Base-by-base conservation (phyloP, 768 basidiomycete genomes). In the Lentinula guzmanii region DNA sequence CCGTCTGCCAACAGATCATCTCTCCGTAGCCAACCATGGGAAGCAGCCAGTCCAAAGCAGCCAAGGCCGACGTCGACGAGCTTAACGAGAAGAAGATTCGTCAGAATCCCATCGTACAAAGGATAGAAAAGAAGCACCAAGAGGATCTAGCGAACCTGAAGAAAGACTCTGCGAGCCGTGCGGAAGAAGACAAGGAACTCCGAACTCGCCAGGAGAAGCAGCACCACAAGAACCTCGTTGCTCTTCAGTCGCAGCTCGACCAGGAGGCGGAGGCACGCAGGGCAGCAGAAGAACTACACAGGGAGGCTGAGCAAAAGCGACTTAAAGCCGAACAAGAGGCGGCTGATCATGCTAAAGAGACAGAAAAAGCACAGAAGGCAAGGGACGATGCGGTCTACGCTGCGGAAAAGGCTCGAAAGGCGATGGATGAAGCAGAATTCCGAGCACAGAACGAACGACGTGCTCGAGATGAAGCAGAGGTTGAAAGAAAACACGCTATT, bases 161-260 rank as follows among this genome's bases (percentile, higher is more conserved):
- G 31, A 46, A 51, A 35, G 18, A 15, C n/a, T 45, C 58, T 2
- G 15, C 48, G 24, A 48, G 50, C 18, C 58, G 34, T 28, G 58
- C 58, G 15, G 48, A 34, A 24, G 28, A 7, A 45, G 58, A 59
- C 7, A 33, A 59, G 21, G n/a, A 51, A 16, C 8, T 37, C 5
- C 31, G 58, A 51, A 10, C 8, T 35, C 48, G 33, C 1, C 45
- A 46, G 8, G 58, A 59, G 33, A 50, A 37, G 31, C 58, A 59
- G 33, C 58, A 59, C 33, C 43, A 59, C 11, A 46, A 48, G 21
- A 37, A 59, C n/a, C 15, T 59, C n/a, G 16, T 33, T 7, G 35
- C 46, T 50, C 35, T 59, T 15, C 43, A 59, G 46, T 46, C 58
- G 13, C 43, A 59, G 34, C 58, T 59, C 21, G 46, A 59, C 42